Conservation (phyloP, 257 asterid species). For the Capsicum chinense region DNA sequence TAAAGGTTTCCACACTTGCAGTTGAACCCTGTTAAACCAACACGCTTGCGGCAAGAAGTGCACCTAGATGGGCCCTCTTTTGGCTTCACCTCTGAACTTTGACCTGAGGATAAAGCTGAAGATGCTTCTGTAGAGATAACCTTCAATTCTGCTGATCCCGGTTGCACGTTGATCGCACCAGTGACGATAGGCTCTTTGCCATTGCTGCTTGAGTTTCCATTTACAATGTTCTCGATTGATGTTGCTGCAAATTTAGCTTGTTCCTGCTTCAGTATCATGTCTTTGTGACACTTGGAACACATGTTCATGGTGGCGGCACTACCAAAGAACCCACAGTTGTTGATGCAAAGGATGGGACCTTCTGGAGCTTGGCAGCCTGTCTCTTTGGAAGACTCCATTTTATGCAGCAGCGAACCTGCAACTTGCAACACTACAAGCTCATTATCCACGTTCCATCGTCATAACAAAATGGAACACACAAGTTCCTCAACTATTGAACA, state of each 20-base stretch:
- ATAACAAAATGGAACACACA: background rate
- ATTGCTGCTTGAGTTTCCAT: slow-evolving; percentile 45
- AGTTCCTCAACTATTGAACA: background rate
- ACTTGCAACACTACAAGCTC: background rate
- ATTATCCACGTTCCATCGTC: background rate
- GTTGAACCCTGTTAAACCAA: slow-evolving; percentile 60
- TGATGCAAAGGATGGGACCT: slow-evolving; percentile 65
- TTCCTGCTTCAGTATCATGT: slow-evolving; percentile 52
- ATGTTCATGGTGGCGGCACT: slow-evolving; percentile 64
- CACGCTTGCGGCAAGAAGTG: slow-evolving; percentile 57
- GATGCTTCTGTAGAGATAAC: slow-evolving; percentile 35
- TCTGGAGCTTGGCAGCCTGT: slow-evolving; percentile 66
- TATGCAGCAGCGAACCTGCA: slow-evolving; percentile 19
- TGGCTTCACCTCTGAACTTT: slow-evolving; percentile 42
- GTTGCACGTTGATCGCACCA: slow-evolving; percentile 24
- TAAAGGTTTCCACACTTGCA: slow-evolving; percentile 61
- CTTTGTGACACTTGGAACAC: slow-evolving; percentile 71
- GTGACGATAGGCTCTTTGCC: slow-evolving; percentile 40
- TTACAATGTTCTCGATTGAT: slow-evolving; percentile 57
- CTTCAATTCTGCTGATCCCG: slow-evolving; percentile 37
- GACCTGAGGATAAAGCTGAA: slow-evolving; percentile 31
- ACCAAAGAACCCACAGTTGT: slow-evolving; percentile 70
- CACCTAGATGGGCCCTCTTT: slow-evolving; percentile 61
- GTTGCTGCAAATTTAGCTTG: slow-evolving; percentile 57
- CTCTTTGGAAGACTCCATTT: slow-evolving; percentile 62